These are phyloP conservation scores for Geranium incanum DNA, from an alignment of 441 rosid genomes.

Conservation along the genomic window DNA sequence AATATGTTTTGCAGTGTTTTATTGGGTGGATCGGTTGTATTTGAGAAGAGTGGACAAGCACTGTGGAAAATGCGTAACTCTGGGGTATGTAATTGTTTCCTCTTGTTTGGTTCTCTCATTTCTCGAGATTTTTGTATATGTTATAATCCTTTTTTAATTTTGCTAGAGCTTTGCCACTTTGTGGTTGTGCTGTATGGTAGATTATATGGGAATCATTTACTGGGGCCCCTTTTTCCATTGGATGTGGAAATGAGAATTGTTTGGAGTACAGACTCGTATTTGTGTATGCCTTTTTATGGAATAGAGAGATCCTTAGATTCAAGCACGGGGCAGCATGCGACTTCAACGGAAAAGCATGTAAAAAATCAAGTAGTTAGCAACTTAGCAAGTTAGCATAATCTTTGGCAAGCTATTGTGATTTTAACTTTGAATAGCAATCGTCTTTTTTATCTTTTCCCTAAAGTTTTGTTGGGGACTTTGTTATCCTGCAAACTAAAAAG, in stretches of 20 bases:
- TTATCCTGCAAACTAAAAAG: neutral
- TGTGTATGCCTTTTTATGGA: neutral
- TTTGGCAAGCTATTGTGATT: neutral
- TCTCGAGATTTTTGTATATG: neutral
- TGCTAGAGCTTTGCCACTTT: neutral
- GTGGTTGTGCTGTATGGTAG: neutral
- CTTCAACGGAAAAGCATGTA: neutral
- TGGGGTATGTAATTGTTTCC: constrained; percentile 37
- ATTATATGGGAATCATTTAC: neutral
- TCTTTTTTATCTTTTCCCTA: neutral
- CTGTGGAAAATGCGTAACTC: constrained; percentile 64
- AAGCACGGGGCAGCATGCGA: neutral
- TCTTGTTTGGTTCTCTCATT: constrained; percentile 7
- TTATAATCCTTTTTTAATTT: neutral
- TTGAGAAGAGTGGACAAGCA: constrained; percentile 55
- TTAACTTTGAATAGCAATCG: neutral
- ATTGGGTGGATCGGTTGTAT: constrained; percentile 36
- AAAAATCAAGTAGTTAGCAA: neutral
- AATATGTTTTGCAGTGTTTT: constrained; percentile 43
- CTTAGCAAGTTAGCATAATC: neutral
- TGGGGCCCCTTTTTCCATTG: neutral
- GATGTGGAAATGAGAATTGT: neutral
- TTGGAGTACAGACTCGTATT: no score
- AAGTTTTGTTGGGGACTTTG: neutral
- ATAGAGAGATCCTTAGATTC: neutral